Percentiles rank a stretch among this genome's conserved stretches.
Conservation (phyloP, 306 rosid species). For the Prunus mira region DNA sequence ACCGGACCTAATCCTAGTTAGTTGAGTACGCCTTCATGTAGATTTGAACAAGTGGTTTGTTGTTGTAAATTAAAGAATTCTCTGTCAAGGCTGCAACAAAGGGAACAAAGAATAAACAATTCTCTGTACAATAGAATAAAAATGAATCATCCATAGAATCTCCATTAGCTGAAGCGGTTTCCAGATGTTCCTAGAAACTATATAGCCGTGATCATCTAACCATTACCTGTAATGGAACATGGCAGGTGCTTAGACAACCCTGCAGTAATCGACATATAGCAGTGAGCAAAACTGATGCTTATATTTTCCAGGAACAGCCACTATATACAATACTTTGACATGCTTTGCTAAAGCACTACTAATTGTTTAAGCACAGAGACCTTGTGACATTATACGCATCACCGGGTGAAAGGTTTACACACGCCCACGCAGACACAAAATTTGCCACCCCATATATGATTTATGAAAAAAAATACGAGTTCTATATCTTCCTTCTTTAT, state of each 20-base stretch:
- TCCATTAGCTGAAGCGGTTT: background rate
- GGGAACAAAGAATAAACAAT: background rate
- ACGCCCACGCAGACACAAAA: background rate
- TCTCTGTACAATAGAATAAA: background rate
- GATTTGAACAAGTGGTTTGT: no score
- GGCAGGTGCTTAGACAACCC: background rate
- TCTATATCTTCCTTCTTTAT: no score
- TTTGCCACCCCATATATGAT: background rate
- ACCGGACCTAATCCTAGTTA: no score
- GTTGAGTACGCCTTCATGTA: no score
- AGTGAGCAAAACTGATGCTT: background rate
- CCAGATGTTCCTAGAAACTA: background rate
- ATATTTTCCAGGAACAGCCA: background rate
- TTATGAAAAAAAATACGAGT: no score
- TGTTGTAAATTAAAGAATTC: no score
- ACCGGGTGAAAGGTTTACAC: background rate
- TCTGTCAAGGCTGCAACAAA: background rate
- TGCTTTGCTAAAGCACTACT: background rate
- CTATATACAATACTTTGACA: background rate
- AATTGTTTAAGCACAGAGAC: background rate
- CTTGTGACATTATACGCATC: background rate
- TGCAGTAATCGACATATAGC: background rate
- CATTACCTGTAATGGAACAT: background rate
- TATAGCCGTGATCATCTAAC: background rate
- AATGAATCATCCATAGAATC: background rate